These are phyloP conservation scores for Citrus mangshanensis DNA, from an alignment of 345 rosid species.

Conservation along the genomic window DNA sequence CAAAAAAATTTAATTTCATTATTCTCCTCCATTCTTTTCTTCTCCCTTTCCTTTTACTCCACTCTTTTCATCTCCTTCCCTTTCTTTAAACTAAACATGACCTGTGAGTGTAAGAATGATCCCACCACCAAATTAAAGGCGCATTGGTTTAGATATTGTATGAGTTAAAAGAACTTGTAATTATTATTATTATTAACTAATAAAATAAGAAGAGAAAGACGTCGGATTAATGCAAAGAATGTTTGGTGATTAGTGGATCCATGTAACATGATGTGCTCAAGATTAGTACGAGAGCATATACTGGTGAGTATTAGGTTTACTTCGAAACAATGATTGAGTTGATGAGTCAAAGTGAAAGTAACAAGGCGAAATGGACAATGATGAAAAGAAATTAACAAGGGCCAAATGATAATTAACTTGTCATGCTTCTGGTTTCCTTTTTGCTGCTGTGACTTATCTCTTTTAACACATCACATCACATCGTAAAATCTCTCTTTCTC, in stretches of 20 bases:
- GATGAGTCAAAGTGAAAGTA: neutral
- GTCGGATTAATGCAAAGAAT: too few relatives aligned
- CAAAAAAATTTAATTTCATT: too few relatives aligned
- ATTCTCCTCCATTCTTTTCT: rapidly evolving
- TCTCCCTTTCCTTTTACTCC: rapidly evolving
- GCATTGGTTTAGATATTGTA: too few relatives aligned
- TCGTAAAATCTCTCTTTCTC: neutral
- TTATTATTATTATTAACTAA: too few relatives aligned
- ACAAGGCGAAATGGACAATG: constrained; percentile 4
- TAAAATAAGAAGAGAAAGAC: too few relatives aligned
- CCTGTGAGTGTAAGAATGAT: too few relatives aligned
- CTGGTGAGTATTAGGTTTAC: neutral
- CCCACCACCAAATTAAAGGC: rapidly evolving
- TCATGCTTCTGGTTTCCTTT: neutral
- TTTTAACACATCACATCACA: neutral
- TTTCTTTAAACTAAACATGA: too few relatives aligned
- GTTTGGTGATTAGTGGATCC: too few relatives aligned
- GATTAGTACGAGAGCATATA: neutral
- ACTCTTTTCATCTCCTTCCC: too few relatives aligned
- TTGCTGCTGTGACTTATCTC: neutral
- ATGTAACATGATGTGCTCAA: neutral
- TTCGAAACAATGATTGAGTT: neutral
- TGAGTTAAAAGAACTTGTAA: too few relatives aligned
- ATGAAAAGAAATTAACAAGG: neutral
- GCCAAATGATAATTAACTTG: neutral